Percentiles rank a stretch among this genome's conserved stretches.
Evolutionary conservation across 2,329 filamentous ascomycete species (phyloP).

Genomic region (Corynespora cassiicola): DNA sequence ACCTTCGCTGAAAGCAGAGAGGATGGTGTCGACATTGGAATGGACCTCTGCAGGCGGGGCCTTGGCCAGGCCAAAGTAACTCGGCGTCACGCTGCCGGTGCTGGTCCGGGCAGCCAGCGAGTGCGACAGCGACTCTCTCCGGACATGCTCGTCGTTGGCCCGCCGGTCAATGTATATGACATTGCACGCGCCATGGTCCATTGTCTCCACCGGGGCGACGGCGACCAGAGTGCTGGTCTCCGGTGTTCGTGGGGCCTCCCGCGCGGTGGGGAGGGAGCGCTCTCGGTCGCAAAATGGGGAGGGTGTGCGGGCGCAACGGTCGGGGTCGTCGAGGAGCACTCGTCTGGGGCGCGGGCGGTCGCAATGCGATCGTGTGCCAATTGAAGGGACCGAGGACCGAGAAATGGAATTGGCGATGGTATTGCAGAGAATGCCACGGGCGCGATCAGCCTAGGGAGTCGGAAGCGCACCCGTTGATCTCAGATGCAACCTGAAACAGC

Average conservation of each 20-base stretch:
- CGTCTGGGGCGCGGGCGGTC: constrained; percentile 12
- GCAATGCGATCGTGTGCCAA: constrained; percentile 18
- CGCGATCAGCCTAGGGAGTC: constrained; percentile 24
- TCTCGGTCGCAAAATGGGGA: constrained; percentile 26
- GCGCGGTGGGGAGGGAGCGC: constrained; percentile 32
- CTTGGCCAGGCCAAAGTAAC: constrained; percentile 44
- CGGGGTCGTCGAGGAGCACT: constrained; percentile 3
- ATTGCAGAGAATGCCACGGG: constrained; percentile 13
- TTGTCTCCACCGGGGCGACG: constrained; percentile 39
- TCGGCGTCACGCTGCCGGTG: constrained; percentile 39
- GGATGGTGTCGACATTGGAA: constrained; percentile 47
- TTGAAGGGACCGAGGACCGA: constrained; percentile 14
- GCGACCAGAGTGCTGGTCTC: constrained; percentile 40
- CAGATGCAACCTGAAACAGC: constrained; percentile 42
- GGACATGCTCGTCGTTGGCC: constrained; percentile 48
- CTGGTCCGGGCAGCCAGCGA: constrained; percentile 40
- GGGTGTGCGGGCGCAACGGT: constrained; percentile 5
- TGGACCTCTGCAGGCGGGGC: constrained; percentile 41
- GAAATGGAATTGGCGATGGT: constrained; percentile 10
- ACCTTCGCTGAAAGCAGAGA: constrained; percentile 52
- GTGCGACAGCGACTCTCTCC: constrained; percentile 42
- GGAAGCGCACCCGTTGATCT: constrained; percentile 27
- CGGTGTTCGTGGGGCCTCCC: constrained; percentile 32
- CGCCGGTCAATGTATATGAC: constrained; percentile 53
- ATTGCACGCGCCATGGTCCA: constrained; percentile 54